Base-by-base conservation (phyloP, 192 early-diverging fungal genomes). In the Coemansia sp. region DNA sequence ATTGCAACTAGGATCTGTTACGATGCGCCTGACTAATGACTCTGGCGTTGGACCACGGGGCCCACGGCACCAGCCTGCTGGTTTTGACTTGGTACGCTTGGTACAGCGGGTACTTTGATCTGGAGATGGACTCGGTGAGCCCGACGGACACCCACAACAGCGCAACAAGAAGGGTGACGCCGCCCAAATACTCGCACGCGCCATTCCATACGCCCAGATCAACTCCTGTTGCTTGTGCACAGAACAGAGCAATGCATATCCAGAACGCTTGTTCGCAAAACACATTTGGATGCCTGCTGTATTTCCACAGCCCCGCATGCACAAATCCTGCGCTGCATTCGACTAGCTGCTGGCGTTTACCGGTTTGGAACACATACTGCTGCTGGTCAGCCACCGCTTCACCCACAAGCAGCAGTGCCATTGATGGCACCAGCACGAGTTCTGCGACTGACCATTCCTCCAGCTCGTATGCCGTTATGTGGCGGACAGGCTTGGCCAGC, bases 261-360 rank as follows among this genome's bases (percentile, higher is more conserved):
- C 89, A 92, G 43, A 90, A 80, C 20, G 72, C 71, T 65, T 86
- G 85, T 63, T 95, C 95, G 67, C 87, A 88, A 57, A 91, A 89
- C 68, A 92, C 92, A 73, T 95, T 94, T 45, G 93, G 89, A 63
- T 97, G 95, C 20, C 95, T 83, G 29, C 82, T 86, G 66, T 80
- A 92, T 16, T 71, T 58, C 70, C 89, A 97, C 58, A 95, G 59
- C 8, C 94, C 95, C 5, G 79, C 56, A 34, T 85, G 86, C 40
- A 87, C 80, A 79, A 94, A 97, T 1, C 93, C 94, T 20, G 83
- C 63, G 26, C 75, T 66, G 15, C 74, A 72, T 45, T 90, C 85
- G 0, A 4, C n/a, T 26, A 23, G 48, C 23, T 2, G 8, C 23
- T 25, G 0, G 39, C 63, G 33, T 53, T 85, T 87, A 26, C 65